Evolutionary conservation across 192 early-diverging fungal species (phyloP), one percentile per base, ranked within the genome.

Genomic region (Piromyces finnis): DNA sequence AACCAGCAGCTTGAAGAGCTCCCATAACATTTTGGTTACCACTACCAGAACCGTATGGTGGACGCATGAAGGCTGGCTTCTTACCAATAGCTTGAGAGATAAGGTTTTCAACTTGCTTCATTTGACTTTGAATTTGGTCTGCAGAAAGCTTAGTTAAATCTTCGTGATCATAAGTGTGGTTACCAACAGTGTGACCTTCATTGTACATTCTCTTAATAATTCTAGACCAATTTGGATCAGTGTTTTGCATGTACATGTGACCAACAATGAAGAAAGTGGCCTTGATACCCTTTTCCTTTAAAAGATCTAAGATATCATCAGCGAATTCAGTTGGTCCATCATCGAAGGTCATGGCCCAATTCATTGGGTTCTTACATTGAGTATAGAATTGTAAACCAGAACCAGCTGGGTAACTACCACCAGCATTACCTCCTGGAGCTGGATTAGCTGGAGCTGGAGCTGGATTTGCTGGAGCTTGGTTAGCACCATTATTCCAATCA

Each of bases 191-290:
- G 12, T n/a, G n/a, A n/a, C n/a, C n/a, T n/a, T n/a, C n/a, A n/a
- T n/a, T n/a, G n/a, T n/a, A n/a, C n/a, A n/a, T n/a, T n/a, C n/a
- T n/a, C n/a, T n/a, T n/a, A n/a, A n/a, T n/a, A n/a, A n/a, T n/a
- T n/a, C n/a, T n/a, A 7, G 32, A 35, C 32, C 28, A 18, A 18
- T 80, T 7, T 28, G 83, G 79, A 11, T 83, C 81, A 1, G 27
- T 28, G 3, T 81, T 78, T 15, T 81, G 78, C 39, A 78, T 83
- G 30, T 83, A 85, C 83, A 90, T 92, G 29, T 85, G 68, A 15
- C 90, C 92, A 82, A 91, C 90, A 81, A 93, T 81, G 82, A 93
- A 93, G 86, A 92, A 93, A 30, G 92, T 93, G 14, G 88, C 90
- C 29, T 86, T 84, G 28, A 85, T 82, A 28, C 78, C 81, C n/a